Conservation (phyloP, 2,329 filamentous ascomycete genomes). For the Rugonectria rugulosa region DNA sequence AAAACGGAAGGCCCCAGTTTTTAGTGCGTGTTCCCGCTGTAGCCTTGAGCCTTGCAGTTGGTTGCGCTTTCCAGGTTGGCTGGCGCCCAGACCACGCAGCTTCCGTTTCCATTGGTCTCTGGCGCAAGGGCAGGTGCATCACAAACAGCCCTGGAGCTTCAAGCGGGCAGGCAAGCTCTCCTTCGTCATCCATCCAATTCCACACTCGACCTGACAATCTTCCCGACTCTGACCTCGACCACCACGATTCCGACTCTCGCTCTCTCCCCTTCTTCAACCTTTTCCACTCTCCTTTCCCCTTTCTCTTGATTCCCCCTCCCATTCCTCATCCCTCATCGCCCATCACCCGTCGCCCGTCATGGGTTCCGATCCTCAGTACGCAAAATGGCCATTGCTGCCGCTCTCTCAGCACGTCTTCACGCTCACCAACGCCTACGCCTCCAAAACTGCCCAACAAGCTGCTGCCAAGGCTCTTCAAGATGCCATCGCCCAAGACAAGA, state of each 20-base stretch:
- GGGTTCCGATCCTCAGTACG: constrained; percentile 84
- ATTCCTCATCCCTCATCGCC: constrained; percentile 9
- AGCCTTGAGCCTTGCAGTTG: constrained; percentile 44
- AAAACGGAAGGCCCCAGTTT: constrained; percentile 18
- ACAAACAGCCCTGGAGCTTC: constrained; percentile 28
- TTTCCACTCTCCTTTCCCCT: constrained; percentile 3
- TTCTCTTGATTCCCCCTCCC: constrained; percentile 36
- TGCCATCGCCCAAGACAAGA: constrained; percentile 83
- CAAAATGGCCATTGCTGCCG: constrained; percentile 82
- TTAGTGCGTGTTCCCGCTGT: constrained; percentile 42
- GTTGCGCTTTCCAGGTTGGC: neutral
- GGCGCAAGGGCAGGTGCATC: constrained; percentile 30
- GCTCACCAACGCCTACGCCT: constrained; percentile 80
- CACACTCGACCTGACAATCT: constrained; percentile 21
- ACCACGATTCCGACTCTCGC: neutral
- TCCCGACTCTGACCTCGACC: neutral
- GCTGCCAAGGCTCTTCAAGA: constrained; percentile 79
- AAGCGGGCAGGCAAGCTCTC: constrained; percentile 18
- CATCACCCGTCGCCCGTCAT: constrained; percentile 61
- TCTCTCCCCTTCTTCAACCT: neutral
- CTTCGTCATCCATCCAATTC: constrained; percentile 36
- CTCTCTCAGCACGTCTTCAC: constrained; percentile 88
- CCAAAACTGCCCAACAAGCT: constrained; percentile 70
- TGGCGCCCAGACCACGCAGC: constrained; percentile 26
- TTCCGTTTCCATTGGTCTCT: constrained; percentile 34